These are phyloP conservation scores for Curvularia sp. DNA, from an alignment of 2,329 filamentous ascomycete species.

Conservation along the genomic window DNA sequence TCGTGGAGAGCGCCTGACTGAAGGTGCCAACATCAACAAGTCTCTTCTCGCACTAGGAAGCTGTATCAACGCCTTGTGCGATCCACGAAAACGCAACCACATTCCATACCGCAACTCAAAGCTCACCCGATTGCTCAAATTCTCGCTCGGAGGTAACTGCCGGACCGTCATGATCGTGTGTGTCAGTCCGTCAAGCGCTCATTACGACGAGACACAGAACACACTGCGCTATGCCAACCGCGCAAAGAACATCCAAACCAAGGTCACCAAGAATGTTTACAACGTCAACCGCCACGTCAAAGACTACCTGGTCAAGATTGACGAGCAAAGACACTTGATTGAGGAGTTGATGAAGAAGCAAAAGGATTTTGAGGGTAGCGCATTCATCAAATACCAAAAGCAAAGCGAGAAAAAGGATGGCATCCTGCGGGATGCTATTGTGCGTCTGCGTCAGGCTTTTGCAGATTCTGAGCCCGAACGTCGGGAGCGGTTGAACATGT, in stretches of 20 bases:
- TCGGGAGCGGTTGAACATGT: constrained; percentile 76
- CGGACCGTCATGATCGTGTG: constrained; percentile 99
- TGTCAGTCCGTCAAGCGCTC: constrained; percentile 92
- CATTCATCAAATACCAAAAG: constrained; percentile 89
- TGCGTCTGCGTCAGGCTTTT: constrained; percentile 81
- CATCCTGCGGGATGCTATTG: constrained; percentile 77
- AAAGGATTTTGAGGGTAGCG: constrained; percentile 82
- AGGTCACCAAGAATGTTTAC: constrained; percentile 98
- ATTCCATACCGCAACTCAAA: constrained; percentile 98
- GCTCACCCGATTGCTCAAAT: constrained; percentile 92
- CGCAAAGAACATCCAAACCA: constrained; percentile 99
- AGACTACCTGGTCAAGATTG: constrained; percentile 98
- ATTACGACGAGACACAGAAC: constrained; percentile 98
- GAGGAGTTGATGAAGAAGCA: constrained; percentile 94
- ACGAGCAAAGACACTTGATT: constrained; percentile 96
- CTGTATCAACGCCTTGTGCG: constrained; percentile 98
- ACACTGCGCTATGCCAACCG: constrained; percentile 96
- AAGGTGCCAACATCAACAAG: constrained; percentile 99
- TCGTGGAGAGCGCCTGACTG: constrained; percentile 84
- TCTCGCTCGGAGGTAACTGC: constrained; percentile 96
- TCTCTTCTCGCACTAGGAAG: constrained; percentile 92
- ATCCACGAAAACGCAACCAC: constrained; percentile 88
- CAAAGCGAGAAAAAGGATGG: constrained; percentile 83
- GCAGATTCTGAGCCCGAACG: constrained; percentile 80
- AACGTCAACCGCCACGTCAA: constrained; percentile 99